Percentiles rank a stretch among this genome's conserved stretches.
These are phyloP conservation scores for Collybia mongolica DNA, from an alignment of 768 basidiomycete species.

Conservation along the genomic window DNA sequence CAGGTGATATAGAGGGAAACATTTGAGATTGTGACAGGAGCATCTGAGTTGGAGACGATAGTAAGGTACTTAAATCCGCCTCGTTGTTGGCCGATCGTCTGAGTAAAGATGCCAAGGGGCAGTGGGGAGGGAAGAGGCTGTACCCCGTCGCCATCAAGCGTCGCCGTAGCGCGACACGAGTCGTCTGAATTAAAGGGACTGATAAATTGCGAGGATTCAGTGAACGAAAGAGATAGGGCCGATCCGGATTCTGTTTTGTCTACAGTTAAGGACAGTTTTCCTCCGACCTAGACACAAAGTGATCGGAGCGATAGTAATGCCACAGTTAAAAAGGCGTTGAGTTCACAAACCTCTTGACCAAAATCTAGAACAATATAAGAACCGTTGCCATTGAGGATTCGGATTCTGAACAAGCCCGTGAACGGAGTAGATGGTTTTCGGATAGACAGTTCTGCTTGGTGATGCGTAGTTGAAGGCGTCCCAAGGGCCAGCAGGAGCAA, in stretches of 20 bases:
- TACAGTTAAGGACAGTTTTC: constrained; percentile 28
- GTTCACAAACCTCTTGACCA: constrained; percentile 29
- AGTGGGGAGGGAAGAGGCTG: constrained; percentile 29
- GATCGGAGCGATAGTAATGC: background rate
- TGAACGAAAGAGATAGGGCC: constrained; percentile 44
- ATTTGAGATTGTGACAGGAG: constrained; percentile 38
- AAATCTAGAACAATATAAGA: constrained; percentile 41
- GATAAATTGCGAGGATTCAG: constrained; percentile 49
- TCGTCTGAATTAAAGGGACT: constrained; percentile 41
- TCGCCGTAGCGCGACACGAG: constrained; percentile 23
- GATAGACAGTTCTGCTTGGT: constrained; percentile 25
- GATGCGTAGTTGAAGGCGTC: constrained; percentile 43
- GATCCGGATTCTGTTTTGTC: constrained; percentile 24
- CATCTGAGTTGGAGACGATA: constrained; percentile 35
- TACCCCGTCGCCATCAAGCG: constrained; percentile 31
- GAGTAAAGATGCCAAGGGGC: constrained; percentile 26
- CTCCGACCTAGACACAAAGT: constrained; percentile 25
- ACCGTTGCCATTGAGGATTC: constrained; percentile 23
- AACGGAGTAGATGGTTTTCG: constrained; percentile 21
- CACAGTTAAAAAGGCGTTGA: background rate
- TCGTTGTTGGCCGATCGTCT: constrained; percentile 35
- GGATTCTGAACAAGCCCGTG: constrained; percentile 25
- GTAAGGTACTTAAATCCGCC: constrained; percentile 51
- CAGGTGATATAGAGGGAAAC: constrained; percentile 43
- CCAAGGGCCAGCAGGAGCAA: constrained; percentile 41